Evolutionary conservation across 2,329 filamentous ascomycete genomes (phyloP), one percentile per base, ranked within the genome.

Genomic region (Trichoderma sp.): DNA sequence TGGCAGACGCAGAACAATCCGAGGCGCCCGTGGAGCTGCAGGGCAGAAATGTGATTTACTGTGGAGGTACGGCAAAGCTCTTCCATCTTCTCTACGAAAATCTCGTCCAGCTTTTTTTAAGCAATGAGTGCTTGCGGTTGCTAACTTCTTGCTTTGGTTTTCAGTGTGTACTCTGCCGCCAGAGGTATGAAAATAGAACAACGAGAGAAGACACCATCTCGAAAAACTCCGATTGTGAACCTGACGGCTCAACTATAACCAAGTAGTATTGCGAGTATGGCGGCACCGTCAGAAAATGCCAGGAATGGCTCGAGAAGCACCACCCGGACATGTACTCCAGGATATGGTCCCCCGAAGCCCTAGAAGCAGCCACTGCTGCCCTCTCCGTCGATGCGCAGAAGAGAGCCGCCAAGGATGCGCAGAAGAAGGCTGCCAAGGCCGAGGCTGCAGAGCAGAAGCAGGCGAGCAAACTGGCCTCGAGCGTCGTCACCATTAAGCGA

Each of bases 181-280:
- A 66, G 88, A 90, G 85, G 88, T 90, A 84, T 71, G 77, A 70
- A 59, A 46, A 66, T 11, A 54, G n/a, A 21, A 21, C 49, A 51
- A 18, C 39, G n/a, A 43, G 39, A 43, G 39, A 43, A 43, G 18
- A 43, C 39, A 43, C 39, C 39, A 49, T 10, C 26, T 54, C 18
- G 51, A n/a, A 68, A 68, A 55, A 34, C 14, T 24, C 61, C 37
- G 13, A 26, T 51, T 51, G 30, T 26, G 52, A 46, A 46, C 34
- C 21, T 32, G 49, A 72, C 6, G 16, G 70, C 73, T 74, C 69
- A 76, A 73, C 73, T 63, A 74, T 70, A 66, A 65, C 70, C 70
- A 76, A 81, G 74, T 82, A 98, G 96, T 99, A 97, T 83, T 99
- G 96, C 85, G 96, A 99, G 83, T 98, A 97, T 81, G 96, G 96